Conservation (phyloP, 352 stramenopile species). For the Pythium guiyangense region DNA sequence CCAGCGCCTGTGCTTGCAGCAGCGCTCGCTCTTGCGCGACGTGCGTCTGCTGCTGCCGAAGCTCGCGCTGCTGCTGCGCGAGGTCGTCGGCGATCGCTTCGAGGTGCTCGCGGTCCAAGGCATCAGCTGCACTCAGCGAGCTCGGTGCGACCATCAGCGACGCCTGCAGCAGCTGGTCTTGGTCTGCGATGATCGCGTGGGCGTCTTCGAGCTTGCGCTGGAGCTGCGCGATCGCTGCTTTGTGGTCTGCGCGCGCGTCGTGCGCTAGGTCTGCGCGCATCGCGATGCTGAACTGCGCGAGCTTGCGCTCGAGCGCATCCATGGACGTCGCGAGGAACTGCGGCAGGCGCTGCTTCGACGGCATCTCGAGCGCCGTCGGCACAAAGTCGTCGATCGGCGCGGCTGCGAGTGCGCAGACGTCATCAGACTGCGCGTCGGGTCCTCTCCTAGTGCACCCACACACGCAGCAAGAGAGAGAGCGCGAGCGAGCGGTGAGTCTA, state of each 20-base stretch:
- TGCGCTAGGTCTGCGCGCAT: constrained; percentile 53
- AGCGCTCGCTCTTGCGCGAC: constrained; percentile 39
- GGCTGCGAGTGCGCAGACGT: constrained; percentile 41
- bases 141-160: constrained; percentile 20
- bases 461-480: no score
- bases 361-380: constrained; percentile 58
- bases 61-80: constrained; percentile 21
- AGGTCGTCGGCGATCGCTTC: not conserved
- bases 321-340: constrained; percentile 49
- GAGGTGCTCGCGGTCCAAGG: not conserved
- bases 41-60: constrained; percentile 27
- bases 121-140: not conserved
- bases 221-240: constrained; percentile 32
- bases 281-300: constrained; percentile 50
- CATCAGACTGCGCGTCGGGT: constrained; percentile 31
- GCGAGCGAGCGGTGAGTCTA: no score
- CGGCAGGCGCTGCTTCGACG: constrained; percentile 51
- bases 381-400: constrained; percentile 63
- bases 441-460: constrained; percentile 38
- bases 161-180: constrained; percentile 70
- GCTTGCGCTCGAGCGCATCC: constrained; percentile 33
- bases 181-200: constrained; percentile 54
- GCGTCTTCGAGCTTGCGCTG: constrained; percentile 62
- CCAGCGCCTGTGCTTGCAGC: constrained; percentile 39
- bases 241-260: constrained; percentile 7